Evolutionary conservation across 176 grass and related monocot species (phyloP), one percentile per base, ranked within the genome.

Genomic region (Lolium multiflorum): DNA sequence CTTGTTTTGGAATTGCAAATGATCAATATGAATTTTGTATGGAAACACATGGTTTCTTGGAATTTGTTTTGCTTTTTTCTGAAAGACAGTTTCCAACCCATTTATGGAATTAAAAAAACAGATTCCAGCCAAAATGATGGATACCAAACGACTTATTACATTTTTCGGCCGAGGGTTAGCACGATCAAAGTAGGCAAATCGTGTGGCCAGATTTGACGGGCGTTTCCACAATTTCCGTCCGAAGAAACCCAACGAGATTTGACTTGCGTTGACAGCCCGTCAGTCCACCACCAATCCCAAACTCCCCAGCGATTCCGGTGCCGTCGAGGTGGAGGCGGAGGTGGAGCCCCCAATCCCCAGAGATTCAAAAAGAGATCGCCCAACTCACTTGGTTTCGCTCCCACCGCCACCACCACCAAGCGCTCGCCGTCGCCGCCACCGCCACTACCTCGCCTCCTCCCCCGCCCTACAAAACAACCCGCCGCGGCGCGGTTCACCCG

Each of bases 381-480:
- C 14, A 13, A 59, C 76, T 71, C 64, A 2, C 76, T 77, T 69
- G 51, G 65, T 73, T 90, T 56, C 74, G 48, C 73, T 87, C 38
- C 89, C 79, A 78, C 58, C 83, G 64, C 60, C 76, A 31, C 68
- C 37, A 9, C 16, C 47, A 71, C 65, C 31, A 31, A 24, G 39
- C 47, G 24, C 82, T 84, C 82, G 57, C 43, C 41, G 25, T 37
- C 57, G 81, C 90, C 83, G 87, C 69, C 44, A 50, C 89, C 46
- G 79, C 87, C 68, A 9, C 90, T 16, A 2, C 88, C 60, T n/a
- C 3, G 24, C 76, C 83, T 0, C 38, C 38, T n/a, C 4, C 37
- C 52, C 31, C 31, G 31, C 52, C 20, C 22, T 51, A 20, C 52
- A 74, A 74, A 76, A 17, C 72, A 50, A 1, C 8, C 73, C 14